These are phyloP conservation scores for Penicillium arizonense DNA, from an alignment of 495 filamentous ascomycete species.

Conservation along the genomic window DNA sequence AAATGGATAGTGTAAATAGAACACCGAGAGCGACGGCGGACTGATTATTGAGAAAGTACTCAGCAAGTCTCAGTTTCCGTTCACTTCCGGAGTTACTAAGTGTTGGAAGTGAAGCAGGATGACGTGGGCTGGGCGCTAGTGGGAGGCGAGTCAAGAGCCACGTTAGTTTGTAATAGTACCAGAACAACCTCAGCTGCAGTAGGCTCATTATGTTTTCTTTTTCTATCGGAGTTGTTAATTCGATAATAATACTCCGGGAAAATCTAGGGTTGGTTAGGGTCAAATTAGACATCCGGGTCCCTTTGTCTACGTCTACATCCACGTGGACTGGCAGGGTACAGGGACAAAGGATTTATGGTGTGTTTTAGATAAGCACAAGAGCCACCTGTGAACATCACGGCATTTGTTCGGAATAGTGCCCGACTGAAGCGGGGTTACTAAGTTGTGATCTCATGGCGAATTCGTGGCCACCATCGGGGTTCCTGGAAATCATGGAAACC, in stretches of 20 bases:
- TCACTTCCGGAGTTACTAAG: no score
- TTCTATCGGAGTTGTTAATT: not conserved
- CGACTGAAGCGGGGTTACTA: not conserved
- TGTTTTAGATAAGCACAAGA: not conserved
- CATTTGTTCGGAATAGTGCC: not conserved
- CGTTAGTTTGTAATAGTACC: not conserved
- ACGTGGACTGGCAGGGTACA: not conserved
- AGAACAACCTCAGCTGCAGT: not conserved
- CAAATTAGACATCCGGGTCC: not conserved
- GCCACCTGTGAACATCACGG: not conserved
- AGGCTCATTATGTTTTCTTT: not conserved
- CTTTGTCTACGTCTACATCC: not conserved
- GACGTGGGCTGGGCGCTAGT: not conserved
- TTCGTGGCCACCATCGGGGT: not conserved
- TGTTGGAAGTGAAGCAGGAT: not conserved
- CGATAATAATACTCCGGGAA: not conserved
- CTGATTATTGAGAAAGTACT: no score
- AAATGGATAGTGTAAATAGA: not conserved
- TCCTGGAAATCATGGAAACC: not conserved
- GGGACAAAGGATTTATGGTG: not conserved
- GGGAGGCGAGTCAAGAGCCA: conserved; percentile 4
- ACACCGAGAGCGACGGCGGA: no score
- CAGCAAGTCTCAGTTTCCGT: no score
- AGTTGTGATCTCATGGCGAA: conserved; percentile 6
- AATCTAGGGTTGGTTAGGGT: not conserved